A percentile compares a stretch with the other conserved stretches of the same genome.
phyloP scores from a whole-genome alignment of 176 grass and related monocot species.

The Lolium perenne region DNA sequence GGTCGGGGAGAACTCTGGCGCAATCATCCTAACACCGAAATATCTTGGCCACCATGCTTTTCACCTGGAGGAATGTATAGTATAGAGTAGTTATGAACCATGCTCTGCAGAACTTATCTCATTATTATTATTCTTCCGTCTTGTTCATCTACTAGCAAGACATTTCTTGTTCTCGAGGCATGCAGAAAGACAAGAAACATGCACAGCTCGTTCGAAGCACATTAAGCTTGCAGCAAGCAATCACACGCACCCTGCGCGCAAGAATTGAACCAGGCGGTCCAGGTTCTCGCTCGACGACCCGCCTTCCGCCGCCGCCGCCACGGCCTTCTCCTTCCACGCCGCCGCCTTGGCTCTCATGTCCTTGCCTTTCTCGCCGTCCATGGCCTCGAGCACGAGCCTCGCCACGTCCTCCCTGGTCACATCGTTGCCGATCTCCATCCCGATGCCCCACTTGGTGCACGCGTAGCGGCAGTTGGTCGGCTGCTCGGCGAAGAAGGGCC shows the following conservation, averaged over 20 bases:
- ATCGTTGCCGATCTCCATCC: slow-evolving; percentile 56
- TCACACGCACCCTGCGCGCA: slow-evolving; percentile 29
- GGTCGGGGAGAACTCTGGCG: too few relatives aligned
- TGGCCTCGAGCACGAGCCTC: slow-evolving; percentile 53
- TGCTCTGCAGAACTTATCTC: too few relatives aligned
- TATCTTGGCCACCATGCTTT: too few relatives aligned
- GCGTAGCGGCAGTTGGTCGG: slow-evolving; percentile 58
- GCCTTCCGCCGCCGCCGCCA: slow-evolving; percentile 7
- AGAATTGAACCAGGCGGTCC: slow-evolving; percentile 36
- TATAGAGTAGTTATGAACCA: too few relatives aligned
- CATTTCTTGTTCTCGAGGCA: too few relatives aligned
- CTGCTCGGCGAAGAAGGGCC: slow-evolving; percentile 80
- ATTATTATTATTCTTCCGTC: too few relatives aligned
- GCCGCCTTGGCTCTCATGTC: slow-evolving; percentile 47
- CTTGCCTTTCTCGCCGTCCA: slow-evolving; percentile 66
- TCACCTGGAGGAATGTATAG: too few relatives aligned
- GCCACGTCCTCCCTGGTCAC: slow-evolving; percentile 62
- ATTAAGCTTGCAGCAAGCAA: background rate
- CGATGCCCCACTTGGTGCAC: slow-evolving; percentile 61
- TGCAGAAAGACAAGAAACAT: background rate
- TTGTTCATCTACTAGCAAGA: too few relatives aligned
- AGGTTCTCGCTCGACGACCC: slow-evolving; percentile 35
- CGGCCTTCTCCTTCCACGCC: slow-evolving; percentile 57
- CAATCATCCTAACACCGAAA: too few relatives aligned
- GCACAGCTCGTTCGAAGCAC: background rate